Evolutionary conservation across 441 rosid species (phyloP).

Genomic region (Gossypium schwendimanii): DNA sequence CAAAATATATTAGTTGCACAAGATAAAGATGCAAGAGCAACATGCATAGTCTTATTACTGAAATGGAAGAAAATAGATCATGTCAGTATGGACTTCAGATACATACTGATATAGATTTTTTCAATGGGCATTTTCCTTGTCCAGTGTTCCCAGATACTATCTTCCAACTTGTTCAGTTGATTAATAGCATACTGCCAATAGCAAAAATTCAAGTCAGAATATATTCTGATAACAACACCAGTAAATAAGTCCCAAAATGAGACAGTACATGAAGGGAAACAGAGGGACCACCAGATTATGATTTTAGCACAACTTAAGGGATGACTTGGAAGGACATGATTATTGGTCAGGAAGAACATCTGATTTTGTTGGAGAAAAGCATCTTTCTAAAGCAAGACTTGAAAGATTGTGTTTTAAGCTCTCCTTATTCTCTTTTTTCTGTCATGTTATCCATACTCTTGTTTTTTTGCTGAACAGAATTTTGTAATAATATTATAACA

Average conservation of each 20-base stretch:
- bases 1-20: not conserved
- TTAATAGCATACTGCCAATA: conserved; percentile 78
- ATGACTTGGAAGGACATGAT: not conserved
- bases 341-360: not conserved
- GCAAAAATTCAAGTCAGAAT: conserved; percentile 18
- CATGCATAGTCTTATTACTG: not conserved
- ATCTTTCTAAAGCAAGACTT: not conserved
- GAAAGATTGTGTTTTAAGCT: not conserved
- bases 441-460: not conserved
- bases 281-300: not conserved
- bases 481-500: not conserved
- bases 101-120: conserved; percentile 56
- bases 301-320: not conserved
- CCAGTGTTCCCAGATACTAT: conserved; percentile 88
- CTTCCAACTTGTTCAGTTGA: conserved; percentile 91
- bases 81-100: conserved; percentile 12
- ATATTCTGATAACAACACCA: conserved; percentile 4
- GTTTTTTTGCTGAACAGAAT: too few species aligned
- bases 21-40: not conserved
- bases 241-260: conserved; percentile 10
- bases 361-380: not conserved
- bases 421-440: not conserved
- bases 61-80: not conserved
- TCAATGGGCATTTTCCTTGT: conserved; percentile 54
- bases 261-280: not conserved